A percentile compares a stretch with the other conserved stretches of the same genome.
Conservation (phyloP, 495 filamentous ascomycete species). For the Lepidopterella palustris region DNA sequence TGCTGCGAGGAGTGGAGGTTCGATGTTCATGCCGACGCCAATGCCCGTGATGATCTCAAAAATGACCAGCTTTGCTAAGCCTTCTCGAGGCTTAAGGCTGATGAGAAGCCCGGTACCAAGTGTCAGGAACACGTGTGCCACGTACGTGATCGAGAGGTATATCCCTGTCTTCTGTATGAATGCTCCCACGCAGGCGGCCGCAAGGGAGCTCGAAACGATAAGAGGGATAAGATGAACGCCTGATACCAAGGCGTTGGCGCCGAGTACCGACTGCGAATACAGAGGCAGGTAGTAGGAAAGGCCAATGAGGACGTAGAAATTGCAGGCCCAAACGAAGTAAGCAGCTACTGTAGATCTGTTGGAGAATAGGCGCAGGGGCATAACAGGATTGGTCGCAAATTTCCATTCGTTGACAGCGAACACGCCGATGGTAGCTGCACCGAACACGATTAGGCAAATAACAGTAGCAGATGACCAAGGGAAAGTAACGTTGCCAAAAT, state of each 20-base stretch:
- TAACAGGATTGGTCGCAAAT: conserved; percentile 12
- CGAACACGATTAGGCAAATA: conserved; percentile 21
- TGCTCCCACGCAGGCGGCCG: not conserved
- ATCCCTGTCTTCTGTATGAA: conserved; percentile 9
- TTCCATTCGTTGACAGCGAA: conserved; percentile 20
- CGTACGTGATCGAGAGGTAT: not conserved
- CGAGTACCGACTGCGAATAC: conserved; percentile 10
- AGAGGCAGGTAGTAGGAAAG: conserved; percentile 12
- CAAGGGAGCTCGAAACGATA: not conserved
- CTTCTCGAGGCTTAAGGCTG: not conserved
- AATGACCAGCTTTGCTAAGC: not conserved
- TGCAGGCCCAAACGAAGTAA: not conserved
- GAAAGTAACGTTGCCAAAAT: conserved; percentile 16
- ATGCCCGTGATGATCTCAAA: conserved; percentile 5
- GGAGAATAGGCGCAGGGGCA: conserved; percentile 9
- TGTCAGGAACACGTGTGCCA: not conserved
- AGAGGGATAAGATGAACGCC: conserved; percentile 22
- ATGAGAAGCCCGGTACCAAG: conserved; percentile 9
- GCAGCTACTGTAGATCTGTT: not conserved
- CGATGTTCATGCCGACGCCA: conserved; percentile 19
- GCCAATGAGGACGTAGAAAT: not conserved
- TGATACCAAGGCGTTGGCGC: not conserved
- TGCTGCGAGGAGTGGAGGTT: conserved; percentile 25
- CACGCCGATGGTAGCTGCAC: conserved; percentile 5
- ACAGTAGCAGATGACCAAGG: conserved; percentile 23